phyloP scores from a whole-genome alignment of 2,329 filamentous ascomycete genomes.

The Fusarium solani-melongenae region DNA sequence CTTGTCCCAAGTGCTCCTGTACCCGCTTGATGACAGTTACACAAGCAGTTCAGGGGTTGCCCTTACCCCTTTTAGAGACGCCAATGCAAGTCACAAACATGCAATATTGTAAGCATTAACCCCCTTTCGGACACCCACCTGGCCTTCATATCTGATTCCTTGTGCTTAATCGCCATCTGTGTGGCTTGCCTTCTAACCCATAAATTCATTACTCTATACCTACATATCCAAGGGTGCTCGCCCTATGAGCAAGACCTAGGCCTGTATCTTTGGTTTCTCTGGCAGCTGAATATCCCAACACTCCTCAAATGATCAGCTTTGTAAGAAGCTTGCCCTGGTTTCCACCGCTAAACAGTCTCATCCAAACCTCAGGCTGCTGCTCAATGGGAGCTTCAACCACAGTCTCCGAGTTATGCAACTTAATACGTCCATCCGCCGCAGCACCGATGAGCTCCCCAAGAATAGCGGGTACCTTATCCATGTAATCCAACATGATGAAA shows the following conservation, averaged over 20 bases:
- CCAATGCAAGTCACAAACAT: neutral
- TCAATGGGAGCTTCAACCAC: conserved; percentile 42
- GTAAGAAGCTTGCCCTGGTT: conserved; percentile 46
- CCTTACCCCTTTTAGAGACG: neutral
- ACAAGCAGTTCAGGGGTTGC: neutral
- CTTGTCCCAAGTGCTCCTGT: no score
- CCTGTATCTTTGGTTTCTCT: neutral
- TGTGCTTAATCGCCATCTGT: neutral
- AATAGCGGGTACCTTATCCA: conserved; percentile 43
- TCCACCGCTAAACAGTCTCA: conserved; percentile 41
- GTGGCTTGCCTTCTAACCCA: neutral
- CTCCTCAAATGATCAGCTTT: conserved; percentile 36
- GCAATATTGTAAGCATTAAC: neutral
- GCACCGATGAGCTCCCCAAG: conserved; percentile 43
- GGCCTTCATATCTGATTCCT: neutral
- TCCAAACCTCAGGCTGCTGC: conserved; percentile 43
- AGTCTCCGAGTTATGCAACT: conserved; percentile 39
- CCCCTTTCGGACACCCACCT: neutral
- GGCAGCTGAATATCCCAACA: neutral
- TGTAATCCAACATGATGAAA: conserved; percentile 46
- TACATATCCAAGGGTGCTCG: no score
- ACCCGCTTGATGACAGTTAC: no score
- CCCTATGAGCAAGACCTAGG: neutral
- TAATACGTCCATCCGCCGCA: conserved; percentile 42
- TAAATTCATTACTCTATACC: neutral